phyloP scores from a whole-genome alignment of 2,329 filamentous ascomycete genomes.

The Amesomyces nigricolor region DNA sequence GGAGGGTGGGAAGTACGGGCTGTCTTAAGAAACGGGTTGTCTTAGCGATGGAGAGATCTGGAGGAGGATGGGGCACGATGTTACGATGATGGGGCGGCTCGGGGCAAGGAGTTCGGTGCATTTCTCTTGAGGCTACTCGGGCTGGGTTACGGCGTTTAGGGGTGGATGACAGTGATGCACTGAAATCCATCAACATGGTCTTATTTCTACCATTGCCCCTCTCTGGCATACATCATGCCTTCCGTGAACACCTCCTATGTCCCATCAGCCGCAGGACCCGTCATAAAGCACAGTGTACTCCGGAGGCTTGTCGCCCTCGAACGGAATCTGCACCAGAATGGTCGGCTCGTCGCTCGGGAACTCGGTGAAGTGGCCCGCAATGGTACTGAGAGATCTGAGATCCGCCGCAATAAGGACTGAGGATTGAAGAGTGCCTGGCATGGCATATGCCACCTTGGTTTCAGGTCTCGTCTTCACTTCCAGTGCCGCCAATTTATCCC shows the following conservation, averaged over 20 bases:
- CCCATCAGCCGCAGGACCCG: conserved; percentile 26
- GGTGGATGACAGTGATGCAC: not conserved
- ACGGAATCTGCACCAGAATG: conserved; percentile 31
- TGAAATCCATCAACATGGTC: not conserved
- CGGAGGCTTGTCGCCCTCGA: conserved; percentile 25
- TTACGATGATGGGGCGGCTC: not conserved
- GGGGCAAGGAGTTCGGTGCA: not conserved
- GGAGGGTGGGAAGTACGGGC: conserved; percentile 11
- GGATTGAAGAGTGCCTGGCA: conserved; percentile 30
- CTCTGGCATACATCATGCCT: no score
- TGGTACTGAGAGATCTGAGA: conserved; percentile 25
- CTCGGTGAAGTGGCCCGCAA: conserved; percentile 32
- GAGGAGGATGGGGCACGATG: no score
- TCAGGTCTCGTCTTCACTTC: conserved; percentile 9
- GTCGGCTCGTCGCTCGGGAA: conserved; percentile 33
- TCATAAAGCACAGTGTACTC: conserved; percentile 30
- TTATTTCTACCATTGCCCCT: no score
- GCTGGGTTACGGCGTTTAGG: no score
- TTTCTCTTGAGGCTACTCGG: not conserved
- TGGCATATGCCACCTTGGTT: conserved; percentile 27
- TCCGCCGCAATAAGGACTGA: conserved; percentile 32
- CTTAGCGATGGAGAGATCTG: no score
- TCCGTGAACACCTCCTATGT: no score
- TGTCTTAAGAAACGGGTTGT: not conserved
- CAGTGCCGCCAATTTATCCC: not conserved